Percentiles rank a stretch among this genome's conserved stretches.
Conservation (phyloP, 2,329 filamentous ascomycete species). For the Metarhizium robertsii region DNA sequence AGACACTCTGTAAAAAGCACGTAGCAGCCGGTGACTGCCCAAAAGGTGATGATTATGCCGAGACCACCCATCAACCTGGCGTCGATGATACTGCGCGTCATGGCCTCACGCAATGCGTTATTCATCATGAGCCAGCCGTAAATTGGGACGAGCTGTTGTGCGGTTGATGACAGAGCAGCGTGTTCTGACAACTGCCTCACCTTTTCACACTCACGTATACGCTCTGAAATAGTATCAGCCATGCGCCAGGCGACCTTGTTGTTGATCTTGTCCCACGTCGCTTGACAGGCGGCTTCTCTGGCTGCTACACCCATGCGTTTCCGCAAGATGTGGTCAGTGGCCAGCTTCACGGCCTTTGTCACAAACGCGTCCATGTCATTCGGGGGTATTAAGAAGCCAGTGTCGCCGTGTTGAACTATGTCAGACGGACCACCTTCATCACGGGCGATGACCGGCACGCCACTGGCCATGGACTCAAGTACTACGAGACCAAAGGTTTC, state of each 20-base stretch:
- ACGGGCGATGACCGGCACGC: conserved; percentile 58
- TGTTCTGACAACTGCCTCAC: conserved; percentile 7
- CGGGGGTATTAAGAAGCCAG: conserved; percentile 52
- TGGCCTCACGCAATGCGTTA: conserved; percentile 24
- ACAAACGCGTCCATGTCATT: conserved; percentile 52
- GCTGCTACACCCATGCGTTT: conserved; percentile 35
- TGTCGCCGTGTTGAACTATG: conserved; percentile 49
- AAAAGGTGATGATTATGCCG: conserved; percentile 37
- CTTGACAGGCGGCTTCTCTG: conserved; percentile 48
- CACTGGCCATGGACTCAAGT: conserved; percentile 61
- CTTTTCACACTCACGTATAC: conserved; percentile 22
- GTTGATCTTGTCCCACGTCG: conserved; percentile 65
- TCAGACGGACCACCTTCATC: conserved; percentile 63
- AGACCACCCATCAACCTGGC: conserved; percentile 35
- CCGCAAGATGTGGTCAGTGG: conserved; percentile 33
- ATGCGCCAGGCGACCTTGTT: conserved; percentile 60
- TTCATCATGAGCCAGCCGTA: conserved; percentile 36
- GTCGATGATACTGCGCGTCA: conserved; percentile 29
- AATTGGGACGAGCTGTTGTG: conserved; percentile 27
- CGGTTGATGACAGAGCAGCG: conserved; percentile 10
- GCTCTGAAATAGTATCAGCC: conserved; percentile 40
- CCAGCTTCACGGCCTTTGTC: conserved; percentile 38
- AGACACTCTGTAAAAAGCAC: conserved; percentile 37
- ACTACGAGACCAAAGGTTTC: conserved; percentile 66
- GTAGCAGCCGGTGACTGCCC: conserved; percentile 39